Base-by-base conservation (phyloP, 345 rosid species). In the Populus davidiana region DNA sequence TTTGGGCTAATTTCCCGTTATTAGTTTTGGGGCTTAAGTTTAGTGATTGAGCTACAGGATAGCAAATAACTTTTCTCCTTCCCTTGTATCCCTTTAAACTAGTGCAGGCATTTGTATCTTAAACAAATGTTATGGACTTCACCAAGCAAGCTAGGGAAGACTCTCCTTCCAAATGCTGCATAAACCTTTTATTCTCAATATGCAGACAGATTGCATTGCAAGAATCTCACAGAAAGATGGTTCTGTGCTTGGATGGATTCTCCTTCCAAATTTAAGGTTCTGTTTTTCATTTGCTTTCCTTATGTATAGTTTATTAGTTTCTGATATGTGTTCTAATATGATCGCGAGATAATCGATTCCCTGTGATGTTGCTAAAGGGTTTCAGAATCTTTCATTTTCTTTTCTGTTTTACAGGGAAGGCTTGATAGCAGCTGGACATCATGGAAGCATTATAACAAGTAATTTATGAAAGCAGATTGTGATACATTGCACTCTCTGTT, bases 131-230 rank as follows among this genome's bases (percentile, higher is more conserved):
- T 25, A 70, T 6, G 18, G 39, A 17, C n/a, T 70, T 44, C 27
- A 3, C 69, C 7, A 49, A 70, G 50, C 50, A 47, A 47, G 50
- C 50, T 3, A 47, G 50, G 17, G 5, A 14, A 47, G 50, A 47
- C 50, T 2, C 5, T 47, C 50, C 50, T 12, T 47, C 50, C 18
- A 47, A 47, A 47, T 47, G 50, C 16, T 47, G 54, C 67, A 65
- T 77, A 23, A 82, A 64, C 33, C 29, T 33, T 47, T 27, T 71
- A 2, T 78, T 67, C 43, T 80, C 36, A 14, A 69, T 49, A 6
- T 83, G 79, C 84, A 96, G 99, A 87, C 93, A 69, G 95, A 93
- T 76, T 93, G 99, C 85, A 91, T 96, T 80, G 99, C 91, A 33
- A 91, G 97, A 87, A 91, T 93, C 76, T 96, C 99, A 56, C 87